phyloP scores from a whole-genome alignment of 805 yeast species.

The Kodamaea fukazawae region DNA sequence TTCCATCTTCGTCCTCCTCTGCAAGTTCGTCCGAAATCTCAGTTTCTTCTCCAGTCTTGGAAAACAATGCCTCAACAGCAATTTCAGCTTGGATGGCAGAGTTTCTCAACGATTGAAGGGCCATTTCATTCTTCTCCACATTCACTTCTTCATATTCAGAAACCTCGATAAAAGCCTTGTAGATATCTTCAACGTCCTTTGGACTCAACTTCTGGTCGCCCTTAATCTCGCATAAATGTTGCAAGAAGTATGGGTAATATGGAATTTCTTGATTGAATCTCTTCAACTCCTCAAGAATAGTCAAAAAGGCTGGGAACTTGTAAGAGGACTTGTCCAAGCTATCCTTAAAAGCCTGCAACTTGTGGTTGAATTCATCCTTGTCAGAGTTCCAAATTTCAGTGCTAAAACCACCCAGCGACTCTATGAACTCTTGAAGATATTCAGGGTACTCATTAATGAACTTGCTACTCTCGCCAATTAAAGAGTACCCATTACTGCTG shows the following conservation, averaged over 20 bases:
- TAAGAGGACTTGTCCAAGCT: conserved; percentile 8
- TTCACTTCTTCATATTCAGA: conserved; percentile 14
- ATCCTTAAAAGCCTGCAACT: conserved; percentile 8
- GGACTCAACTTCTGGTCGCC: conserved; percentile 7
- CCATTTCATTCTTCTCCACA: conserved; percentile 2
- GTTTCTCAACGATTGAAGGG: conserved; percentile 2
- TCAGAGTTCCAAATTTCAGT: conserved; percentile 14
- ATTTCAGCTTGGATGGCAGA: conserved; percentile 6
- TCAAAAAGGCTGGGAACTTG: conserved; percentile 12
- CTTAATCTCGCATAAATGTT: conserved; percentile 16
- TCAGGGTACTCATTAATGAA: conserved; percentile 13
- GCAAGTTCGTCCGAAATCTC: not conserved
- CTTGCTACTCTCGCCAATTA: conserved; percentile 13
- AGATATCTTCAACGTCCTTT: conserved; percentile 17
- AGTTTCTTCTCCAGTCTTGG: not conserved
- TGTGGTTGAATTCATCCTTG: conserved; percentile 13
- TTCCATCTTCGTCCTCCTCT: not conserved
- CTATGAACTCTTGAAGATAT: conserved; percentile 8
- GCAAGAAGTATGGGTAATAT: conserved; percentile 20
- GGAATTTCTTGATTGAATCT: conserved; percentile 17
- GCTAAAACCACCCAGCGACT: conserved; percentile 5
- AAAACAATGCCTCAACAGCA: conserved; percentile 3
- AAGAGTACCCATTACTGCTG: conserved; percentile 6
- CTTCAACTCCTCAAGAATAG: conserved; percentile 14
- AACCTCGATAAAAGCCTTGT: conserved; percentile 19